Evolutionary conservation across 129 eudicot genomes (phyloP), one percentile per base, ranked within the genome.

Genomic region (Gnaphalium uliginosum): DNA sequence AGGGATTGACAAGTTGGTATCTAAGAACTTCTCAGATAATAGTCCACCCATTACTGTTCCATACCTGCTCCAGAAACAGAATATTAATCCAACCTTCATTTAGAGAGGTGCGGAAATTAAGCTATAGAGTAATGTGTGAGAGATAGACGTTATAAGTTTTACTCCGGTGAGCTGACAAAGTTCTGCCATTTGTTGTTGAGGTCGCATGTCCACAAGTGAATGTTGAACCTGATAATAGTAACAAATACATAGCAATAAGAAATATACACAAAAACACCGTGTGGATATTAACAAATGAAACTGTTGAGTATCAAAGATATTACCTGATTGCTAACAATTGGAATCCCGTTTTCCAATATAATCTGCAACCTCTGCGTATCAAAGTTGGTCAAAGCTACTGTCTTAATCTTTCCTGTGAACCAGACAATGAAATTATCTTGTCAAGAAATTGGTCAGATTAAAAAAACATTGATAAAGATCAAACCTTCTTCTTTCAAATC

Each of bases 41-140:
- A 95, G 80, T 11, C 99, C 99, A 23, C 99, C 99, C 99, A 95
- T 95, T 62, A 95, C 99, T 1, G 99, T 95, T 57, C 99, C 99
- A 76, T 95, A 95, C 76, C 99, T 95, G 97, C 80, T 77, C 7
- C 68, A 64, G 11, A 56, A 75, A 27, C 54, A 80, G 11, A 29
- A 50, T 24, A 48, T 73, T 53, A 74, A 25, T n/a, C 1, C 4
- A 8, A 22, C 13, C 26, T 56, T 56, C 25, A 56, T 6, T n/a
- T 56, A 19, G 5, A 19, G 61, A 56, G 61, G 11, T 56, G 61
- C 59, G 1, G 0, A 21, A 21, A 22, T 21, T 21, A 56, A 21
- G 61, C 61, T 2, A 19, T 19, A 6, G 61, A 56, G 61, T 56
- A 4, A 56, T 56, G 26, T 56, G 18, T 46, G 89, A 81, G 94